A percentile compares a stretch with the other conserved stretches of the same genome.
Conservation (phyloP, 164 flowering plant genomes). For the Vitis labrusca region DNA sequence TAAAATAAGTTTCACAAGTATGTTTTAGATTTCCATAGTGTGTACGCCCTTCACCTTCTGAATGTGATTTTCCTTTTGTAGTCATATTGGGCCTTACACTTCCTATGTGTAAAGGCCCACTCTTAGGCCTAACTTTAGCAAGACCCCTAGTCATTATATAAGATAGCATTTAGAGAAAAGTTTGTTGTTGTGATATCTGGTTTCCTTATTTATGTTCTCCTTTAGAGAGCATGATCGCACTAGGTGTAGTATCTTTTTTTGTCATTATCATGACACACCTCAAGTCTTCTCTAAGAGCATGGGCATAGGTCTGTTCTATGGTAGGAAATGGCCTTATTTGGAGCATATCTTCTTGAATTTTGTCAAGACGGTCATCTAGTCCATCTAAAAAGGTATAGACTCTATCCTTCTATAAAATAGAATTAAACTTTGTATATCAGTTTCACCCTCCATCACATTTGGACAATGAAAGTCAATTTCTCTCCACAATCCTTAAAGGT, state of each 20-base stretch:
- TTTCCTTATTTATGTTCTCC: background rate
- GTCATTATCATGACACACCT: background rate
- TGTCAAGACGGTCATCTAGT: no score
- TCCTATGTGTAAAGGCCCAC: no score
- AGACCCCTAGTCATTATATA: no score
- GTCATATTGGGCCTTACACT: background rate
- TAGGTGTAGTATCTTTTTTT: background rate
- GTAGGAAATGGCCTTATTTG: slow-evolving; percentile 1
- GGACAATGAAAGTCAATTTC: background rate
- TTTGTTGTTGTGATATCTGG: background rate
- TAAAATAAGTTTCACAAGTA: background rate
- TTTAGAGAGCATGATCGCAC: background rate
- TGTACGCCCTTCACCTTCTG: background rate
- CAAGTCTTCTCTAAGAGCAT: background rate
- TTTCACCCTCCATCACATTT: background rate
- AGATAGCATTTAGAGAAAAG: no score
- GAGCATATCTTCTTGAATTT: no score
- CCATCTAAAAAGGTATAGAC: background rate
- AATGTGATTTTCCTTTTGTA: background rate
- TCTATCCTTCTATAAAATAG: background rate
- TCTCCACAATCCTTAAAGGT: no score
- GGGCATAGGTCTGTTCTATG: background rate
- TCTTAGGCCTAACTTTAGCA: no score
- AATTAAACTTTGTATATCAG: background rate
- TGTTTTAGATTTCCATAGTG: background rate